These are phyloP conservation scores for Thielaviopsis punctulata DNA, from an alignment of 2,329 filamentous ascomycete species.

Conservation along the genomic window DNA sequence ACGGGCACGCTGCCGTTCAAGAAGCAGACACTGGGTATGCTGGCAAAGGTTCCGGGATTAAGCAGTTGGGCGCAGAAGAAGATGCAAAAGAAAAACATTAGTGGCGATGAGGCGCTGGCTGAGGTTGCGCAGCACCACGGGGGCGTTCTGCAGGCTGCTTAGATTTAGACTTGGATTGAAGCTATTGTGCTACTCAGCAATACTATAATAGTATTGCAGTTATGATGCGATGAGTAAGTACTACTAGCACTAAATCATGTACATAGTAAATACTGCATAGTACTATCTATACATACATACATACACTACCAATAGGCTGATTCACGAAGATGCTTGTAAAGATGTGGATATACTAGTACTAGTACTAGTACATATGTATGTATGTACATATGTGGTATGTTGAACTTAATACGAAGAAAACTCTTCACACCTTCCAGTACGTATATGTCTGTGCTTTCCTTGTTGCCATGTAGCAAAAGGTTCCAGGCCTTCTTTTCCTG, in stretches of 20 bases:
- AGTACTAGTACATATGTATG: neutral
- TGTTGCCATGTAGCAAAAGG: too few species aligned
- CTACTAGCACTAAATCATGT: too few species aligned
- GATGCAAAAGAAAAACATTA: slow-evolving; percentile 1
- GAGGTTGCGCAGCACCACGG: slow-evolving; percentile 7
- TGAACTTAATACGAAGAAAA: neutral
- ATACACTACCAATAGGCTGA: too few species aligned
- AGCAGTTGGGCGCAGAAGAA: slow-evolving; percentile 9
- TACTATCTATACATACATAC: too few species aligned
- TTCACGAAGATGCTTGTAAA: too few species aligned
- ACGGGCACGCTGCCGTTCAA: slow-evolving; percentile 26
- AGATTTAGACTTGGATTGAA: neutral
- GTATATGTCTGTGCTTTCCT: neutral
- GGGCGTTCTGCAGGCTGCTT: neutral
- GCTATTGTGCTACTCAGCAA: neutral
- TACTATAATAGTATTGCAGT: too few species aligned
- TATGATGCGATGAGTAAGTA: too few species aligned
- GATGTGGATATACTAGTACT: too few species aligned
- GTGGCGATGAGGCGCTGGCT: slow-evolving; percentile 7
- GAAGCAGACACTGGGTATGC: slow-evolving; percentile 12
- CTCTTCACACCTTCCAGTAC: neutral
- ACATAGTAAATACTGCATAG: too few species aligned
- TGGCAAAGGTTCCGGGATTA: slow-evolving; percentile 10
- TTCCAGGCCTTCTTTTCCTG: too few species aligned
- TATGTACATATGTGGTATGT: too few species aligned